Conservation (phyloP, 805 yeast genomes). For the Pichia californica region DNA sequence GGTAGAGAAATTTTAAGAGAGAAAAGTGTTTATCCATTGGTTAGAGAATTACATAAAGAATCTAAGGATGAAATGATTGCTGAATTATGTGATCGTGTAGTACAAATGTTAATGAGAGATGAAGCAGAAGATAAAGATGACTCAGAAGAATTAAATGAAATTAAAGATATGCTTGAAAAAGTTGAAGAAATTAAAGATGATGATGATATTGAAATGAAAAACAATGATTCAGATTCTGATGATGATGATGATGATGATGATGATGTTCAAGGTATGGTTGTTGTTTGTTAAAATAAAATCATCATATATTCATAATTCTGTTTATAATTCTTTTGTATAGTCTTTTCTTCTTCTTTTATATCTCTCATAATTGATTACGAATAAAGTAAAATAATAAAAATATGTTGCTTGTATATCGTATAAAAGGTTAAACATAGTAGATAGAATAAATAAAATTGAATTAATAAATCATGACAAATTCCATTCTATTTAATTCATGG, state of each 20-base stretch:
- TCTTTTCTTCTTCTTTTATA: no score
- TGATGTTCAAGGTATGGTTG: constrained; percentile 13
- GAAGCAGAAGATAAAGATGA: constrained; percentile 53
- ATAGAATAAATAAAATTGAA: no score
- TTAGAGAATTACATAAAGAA: constrained; percentile 78
- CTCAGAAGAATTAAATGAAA: constrained; percentile 37
- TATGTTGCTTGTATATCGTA: no score
- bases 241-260: constrained; percentile 13
- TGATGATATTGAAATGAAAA: constrained; percentile 6
- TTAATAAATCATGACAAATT: no score
- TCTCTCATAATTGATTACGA: no score
- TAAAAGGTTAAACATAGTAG: no score
- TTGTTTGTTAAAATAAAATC: constrained; percentile 1
- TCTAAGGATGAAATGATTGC: constrained; percentile 37
- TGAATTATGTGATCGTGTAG: constrained; percentile 76
- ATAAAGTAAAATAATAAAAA: no score
- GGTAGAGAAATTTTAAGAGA: constrained; percentile 73
- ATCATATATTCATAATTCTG: no score
- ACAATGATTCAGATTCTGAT: constrained; percentile 7
- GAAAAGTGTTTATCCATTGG: constrained; percentile 78
- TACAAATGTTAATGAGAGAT: constrained; percentile 89
- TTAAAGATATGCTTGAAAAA: constrained; percentile 44
- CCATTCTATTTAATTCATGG: no score
- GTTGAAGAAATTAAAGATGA: constrained; percentile 11
- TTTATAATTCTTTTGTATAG: no score